Evolutionary conservation across 805 yeast genomes (phyloP), one percentile per base, ranked within the genome.

Genomic region (Ogataea methanolica): DNA sequence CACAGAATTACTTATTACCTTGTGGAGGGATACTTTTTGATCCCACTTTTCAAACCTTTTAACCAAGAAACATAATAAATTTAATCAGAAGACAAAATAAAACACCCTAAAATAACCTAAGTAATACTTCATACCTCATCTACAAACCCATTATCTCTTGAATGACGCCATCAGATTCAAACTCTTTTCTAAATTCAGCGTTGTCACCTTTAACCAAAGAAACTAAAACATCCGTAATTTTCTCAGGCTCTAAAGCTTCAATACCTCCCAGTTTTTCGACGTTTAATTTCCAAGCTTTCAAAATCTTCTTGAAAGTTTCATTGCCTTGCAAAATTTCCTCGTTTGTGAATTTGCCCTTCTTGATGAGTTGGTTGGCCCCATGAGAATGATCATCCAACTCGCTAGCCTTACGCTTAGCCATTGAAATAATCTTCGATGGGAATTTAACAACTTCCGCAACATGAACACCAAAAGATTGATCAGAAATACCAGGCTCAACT

Each of bases 371-470:
- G 12, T 63, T 33, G 6, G n/a, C 19, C n/a, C 71, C 68, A 49
- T 67, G 63, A 8, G 69, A 73, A 36, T 75, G 72, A 48, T 80
- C 87, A 63, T 88, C 96, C 44, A 94, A 73, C 60, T 94, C 98
- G 5, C 77, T 72, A 0, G 97, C 96, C 65, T 92, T 92, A 51
- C 98, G 79, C 62, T 92, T 94, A 8, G 99, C 97, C 98, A 94
- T 94, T 48, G 80, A 77, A 42, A 94, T 82, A 43, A 94, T 94
- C 66, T 94, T 94, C 22, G 73, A 70, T 2, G 98, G 99, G 66
- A 94, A 94, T 56, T 88, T 85, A 17, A 92, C 98, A 31, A 92
- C 82, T 67, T 94, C 97, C 0, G 98, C 98, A 41, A 94, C 99
- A 63, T 94, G 96, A 42, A 94, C 91, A 67, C 99, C 99, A 69